Percentiles rank a stretch among this genome's conserved stretches.
phyloP scores from a whole-genome alignment of 441 rosid species.

The Macaranga tanarius region DNA sequence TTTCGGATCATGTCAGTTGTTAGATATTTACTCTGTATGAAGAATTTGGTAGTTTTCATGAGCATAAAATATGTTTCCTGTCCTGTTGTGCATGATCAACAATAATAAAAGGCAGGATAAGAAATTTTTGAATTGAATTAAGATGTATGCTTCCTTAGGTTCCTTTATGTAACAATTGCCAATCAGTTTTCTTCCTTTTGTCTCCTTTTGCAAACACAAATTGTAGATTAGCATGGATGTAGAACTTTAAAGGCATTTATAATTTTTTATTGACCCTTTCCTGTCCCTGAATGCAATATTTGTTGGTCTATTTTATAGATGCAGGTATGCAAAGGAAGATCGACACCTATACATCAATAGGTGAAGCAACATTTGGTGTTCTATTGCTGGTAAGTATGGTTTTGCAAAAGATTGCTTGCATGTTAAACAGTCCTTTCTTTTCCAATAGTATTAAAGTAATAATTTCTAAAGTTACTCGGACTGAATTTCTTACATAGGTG shows the following conservation, averaged over 20 bases:
- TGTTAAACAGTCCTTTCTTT: not conserved
- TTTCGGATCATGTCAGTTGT: no score
- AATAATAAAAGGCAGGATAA: not conserved
- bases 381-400: constrained; percentile 55
- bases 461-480: no score
- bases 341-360: constrained; percentile 49
- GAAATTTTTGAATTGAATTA: not conserved
- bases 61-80: no score
- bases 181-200: not conserved
- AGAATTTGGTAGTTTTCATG: no score
- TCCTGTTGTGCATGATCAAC: not conserved
- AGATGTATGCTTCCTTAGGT: not conserved
- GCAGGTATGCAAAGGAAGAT: constrained; percentile 80
- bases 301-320: constrained; percentile 40
- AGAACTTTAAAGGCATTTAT: not conserved
- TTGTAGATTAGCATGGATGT: not conserved
- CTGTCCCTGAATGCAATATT: not conserved
- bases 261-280: constrained; percentile 5
- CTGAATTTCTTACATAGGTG: no score
- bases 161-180: not conserved
- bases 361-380: constrained; percentile 66
- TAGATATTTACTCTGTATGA: no score
- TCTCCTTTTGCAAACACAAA: not conserved
- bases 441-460: no score
- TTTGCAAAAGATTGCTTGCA: constrained; percentile 1